Base-by-base conservation (phyloP, 2,329 filamentous ascomycete species). In the Pseudocercospora fuligena region DNA sequence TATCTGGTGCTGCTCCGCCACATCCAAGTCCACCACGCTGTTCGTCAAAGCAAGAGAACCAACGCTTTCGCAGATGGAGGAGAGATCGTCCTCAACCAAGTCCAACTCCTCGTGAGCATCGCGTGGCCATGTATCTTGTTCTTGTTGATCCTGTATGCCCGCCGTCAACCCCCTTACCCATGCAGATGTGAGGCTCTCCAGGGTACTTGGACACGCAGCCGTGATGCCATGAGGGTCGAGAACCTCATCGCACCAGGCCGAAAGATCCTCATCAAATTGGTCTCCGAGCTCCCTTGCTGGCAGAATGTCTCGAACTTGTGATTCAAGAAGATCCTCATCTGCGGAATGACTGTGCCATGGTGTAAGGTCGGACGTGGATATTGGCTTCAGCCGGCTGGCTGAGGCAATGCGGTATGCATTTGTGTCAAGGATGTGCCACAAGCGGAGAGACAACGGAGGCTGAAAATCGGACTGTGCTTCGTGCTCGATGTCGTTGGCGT, bases 361-460 rank as follows among this genome's bases (percentile, higher is more conserved):
- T 40, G 56, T 19, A 36, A 58, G 27, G 25, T 58, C 56, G n/a
- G 31, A 21, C 56, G 23, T 21, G 31, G 14, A 40, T 25, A 25
- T 33, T 23, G 56, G 29, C 31, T 58, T 58, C 29, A 25, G 29
- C 29, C 16, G 56, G n/a, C 33, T 40, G 56, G 31, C 56, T 36
- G 56, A 58, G 7, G n/a, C 31, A 21, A 29, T 25, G 29, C 33
- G 16, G 27, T 21, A 19, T 23, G 31, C 33, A 43, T 23, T 19
- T 21, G 31, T 33, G 19, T 58, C 31, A 21, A 63, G 60, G 14
- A 36, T 23, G 16, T 61, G 54, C 63, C 66, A 68, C 36, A 68
- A 47, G 33, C 43, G 49, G 31, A 29, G 36, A 19, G 51, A 57
- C 27, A 56, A 47, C 12, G 56, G 29, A 36, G 29, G n/a, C n/a